Base-by-base conservation (phyloP, 768 basidiomycete species). In the Rhodotorula kratochvilovae region DNA sequence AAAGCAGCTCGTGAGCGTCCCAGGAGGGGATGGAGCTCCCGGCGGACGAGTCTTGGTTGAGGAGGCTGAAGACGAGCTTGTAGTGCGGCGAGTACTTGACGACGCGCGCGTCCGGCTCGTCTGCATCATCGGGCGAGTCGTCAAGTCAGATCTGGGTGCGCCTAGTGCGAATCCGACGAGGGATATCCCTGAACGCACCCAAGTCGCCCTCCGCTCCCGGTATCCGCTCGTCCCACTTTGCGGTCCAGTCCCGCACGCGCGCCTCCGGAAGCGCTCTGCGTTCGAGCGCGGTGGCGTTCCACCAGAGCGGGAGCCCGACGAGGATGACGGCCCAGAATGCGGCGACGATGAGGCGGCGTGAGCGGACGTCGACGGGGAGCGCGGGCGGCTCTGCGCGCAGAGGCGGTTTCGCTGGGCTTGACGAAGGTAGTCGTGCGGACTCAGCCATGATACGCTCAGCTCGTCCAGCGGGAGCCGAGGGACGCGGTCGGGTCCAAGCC, bases 221-320 rank as follows among this genome's bases (percentile, higher is more conserved):
- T 11, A 67, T 53, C 39, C 55, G 54, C 36, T 67, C 78, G 56
- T 66, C 78, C 80, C 67, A 78, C 17, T 10, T 21, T 1, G 6
- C 17, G 21, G 8, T 55, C 68, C 81, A 83, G 58, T 81, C 79
- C 54, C 80, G 79, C 45, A 93, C 87, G 31, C 86, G 84, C 54
- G 81, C 80, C 15, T 84, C 81, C 2, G 94, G 91, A 21, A 96
- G 82, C 0, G 88, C 82, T 25, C 90, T 83, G 36, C 94, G 86
- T 77, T 93, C 85, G 39, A 98, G 95, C 73, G 90, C 90, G 10
- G 96, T 98, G 36, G 90, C 88, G 61, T 83, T 84, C 92, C 92
- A 97, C 96, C 96, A 99, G 60, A 91, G 84, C 5, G 96, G 96
- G 29, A 94, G 69, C 2, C 88, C 89, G 13, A 91, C 81, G 45